Conservation (phyloP, 805 yeast genomes). For the Myxozyma nipponensis region DNA sequence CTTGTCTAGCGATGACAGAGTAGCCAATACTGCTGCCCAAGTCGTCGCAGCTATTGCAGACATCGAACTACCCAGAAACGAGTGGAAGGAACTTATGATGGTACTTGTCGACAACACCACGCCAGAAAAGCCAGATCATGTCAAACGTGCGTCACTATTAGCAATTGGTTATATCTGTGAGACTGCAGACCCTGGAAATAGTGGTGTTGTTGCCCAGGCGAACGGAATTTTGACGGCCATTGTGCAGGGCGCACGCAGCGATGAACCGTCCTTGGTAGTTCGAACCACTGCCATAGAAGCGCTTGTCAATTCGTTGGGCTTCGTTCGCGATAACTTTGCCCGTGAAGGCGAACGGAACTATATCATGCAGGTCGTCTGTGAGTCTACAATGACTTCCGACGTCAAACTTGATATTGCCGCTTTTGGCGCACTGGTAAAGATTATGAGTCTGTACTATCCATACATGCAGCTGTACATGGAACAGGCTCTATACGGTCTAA, state of each 20-base stretch:
- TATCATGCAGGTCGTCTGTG: constrained; percentile 98
- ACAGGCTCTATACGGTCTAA: constrained; percentile 85
- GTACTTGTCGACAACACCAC: constrained; percentile 82
- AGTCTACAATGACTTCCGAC: constrained; percentile 90
- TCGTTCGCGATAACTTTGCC: constrained; percentile 82
- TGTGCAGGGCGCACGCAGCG: constrained; percentile 89
- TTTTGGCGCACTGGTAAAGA: constrained; percentile 89
- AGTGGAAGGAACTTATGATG: constrained; percentile 85
- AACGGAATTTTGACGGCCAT: constrained; percentile 92
- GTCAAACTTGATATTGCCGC: constrained; percentile 86
- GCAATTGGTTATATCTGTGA: constrained; percentile 97
- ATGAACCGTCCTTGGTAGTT: constrained; percentile 70
- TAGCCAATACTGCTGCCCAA: constrained; percentile 87
- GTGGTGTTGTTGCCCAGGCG: constrained; percentile 74
- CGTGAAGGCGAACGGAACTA: constrained; percentile 93
- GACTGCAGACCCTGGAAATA: constrained; percentile 77
- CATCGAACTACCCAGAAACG: constrained; percentile 80
- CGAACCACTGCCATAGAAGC: constrained; percentile 90
- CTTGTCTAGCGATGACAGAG: constrained; percentile 63
- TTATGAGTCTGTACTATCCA: constrained; percentile 82
- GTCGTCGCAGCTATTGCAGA: constrained; percentile 96
- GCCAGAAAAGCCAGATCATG: constrained; percentile 67
- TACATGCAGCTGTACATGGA: constrained; percentile 96
- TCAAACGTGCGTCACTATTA: constrained; percentile 81
- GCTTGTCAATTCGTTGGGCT: constrained; percentile 82